These are phyloP conservation scores for Mucor plumbeus DNA, from an alignment of 371 early-diverging fungal species.

Conservation along the genomic window DNA sequence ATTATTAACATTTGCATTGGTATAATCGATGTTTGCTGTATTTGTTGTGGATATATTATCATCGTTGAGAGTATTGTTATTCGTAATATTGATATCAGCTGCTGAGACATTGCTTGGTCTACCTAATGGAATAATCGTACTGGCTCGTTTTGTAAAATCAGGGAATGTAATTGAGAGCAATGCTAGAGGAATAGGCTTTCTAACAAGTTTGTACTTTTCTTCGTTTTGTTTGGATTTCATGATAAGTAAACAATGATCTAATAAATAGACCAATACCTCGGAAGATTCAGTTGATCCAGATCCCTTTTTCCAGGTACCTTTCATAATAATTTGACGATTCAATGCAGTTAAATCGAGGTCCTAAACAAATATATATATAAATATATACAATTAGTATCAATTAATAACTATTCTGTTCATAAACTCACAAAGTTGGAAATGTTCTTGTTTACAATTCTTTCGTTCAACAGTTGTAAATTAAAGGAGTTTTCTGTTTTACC, in stretches of 20 bases:
- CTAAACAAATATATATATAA: constrained; percentile 37
- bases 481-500: constrained; percentile 80
- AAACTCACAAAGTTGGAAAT: constrained; percentile 38
- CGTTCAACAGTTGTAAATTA: constrained; percentile 29
- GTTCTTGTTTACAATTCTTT: constrained; percentile 70
- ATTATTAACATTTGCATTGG: neutral
- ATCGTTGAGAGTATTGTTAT: neutral
- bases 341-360: constrained; percentile 59
- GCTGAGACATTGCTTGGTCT: constrained; percentile 30
- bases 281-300: constrained; percentile 65
- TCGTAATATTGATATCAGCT: constrained; percentile 7
- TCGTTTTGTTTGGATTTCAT: constrained; percentile 61
- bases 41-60: neutral
- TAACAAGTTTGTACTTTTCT: constrained; percentile 49
- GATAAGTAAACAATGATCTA: constrained; percentile 87
- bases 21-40: neutral
- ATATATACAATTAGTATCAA: too few species aligned
- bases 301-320: constrained; percentile 79
- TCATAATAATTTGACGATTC: constrained; percentile 74
- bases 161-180: constrained; percentile 69
- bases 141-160: constrained; percentile 53
- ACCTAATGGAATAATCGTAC: constrained; percentile 45
- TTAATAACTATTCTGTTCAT: too few species aligned
- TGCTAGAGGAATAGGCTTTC: constrained; percentile 78
- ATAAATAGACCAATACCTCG: constrained; percentile 77